Conservation (phyloP, 768 basidiomycete genomes). For the Suillus lakei region DNA sequence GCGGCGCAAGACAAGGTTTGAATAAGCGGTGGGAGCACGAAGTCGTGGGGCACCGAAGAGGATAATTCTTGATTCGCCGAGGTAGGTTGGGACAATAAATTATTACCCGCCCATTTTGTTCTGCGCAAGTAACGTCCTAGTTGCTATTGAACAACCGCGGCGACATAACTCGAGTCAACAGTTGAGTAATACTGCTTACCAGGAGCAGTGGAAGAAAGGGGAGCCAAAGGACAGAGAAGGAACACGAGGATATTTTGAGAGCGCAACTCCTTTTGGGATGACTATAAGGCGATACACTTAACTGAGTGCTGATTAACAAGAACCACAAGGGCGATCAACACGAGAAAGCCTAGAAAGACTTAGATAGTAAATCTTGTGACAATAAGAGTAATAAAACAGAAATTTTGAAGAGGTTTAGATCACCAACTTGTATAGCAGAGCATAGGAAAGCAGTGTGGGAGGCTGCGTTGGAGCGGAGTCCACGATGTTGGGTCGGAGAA, state of each 20-base stretch:
- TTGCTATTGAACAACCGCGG: neutral
- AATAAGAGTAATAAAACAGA: neutral
- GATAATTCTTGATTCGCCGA: slow-evolving; percentile 1
- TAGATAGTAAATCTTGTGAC: neutral
- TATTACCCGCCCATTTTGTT: neutral
- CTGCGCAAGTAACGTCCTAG: neutral
- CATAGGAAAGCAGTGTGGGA: neutral
- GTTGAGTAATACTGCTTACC: neutral
- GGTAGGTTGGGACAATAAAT: neutral
- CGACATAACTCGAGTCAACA: no score
- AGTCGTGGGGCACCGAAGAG: neutral
- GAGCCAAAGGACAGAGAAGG: neutral
- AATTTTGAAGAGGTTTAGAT: neutral
- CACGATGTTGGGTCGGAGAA: slow-evolving; percentile 40
- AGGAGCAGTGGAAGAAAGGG: neutral
- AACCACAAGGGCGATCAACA: neutral
- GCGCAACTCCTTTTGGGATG: slow-evolving; percentile 3
- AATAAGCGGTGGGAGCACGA: neutral
- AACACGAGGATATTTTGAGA: slow-evolving; percentile 1
- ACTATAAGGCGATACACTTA: neutral
- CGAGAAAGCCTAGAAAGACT: neutral
- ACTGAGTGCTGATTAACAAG: neutral
- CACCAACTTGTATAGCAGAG: neutral
- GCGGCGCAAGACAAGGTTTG: neutral
- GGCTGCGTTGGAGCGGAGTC: slow-evolving; percentile 39